Base-by-base conservation (phyloP, 768 basidiomycete species). In the Termitomyces sp. region DNA sequence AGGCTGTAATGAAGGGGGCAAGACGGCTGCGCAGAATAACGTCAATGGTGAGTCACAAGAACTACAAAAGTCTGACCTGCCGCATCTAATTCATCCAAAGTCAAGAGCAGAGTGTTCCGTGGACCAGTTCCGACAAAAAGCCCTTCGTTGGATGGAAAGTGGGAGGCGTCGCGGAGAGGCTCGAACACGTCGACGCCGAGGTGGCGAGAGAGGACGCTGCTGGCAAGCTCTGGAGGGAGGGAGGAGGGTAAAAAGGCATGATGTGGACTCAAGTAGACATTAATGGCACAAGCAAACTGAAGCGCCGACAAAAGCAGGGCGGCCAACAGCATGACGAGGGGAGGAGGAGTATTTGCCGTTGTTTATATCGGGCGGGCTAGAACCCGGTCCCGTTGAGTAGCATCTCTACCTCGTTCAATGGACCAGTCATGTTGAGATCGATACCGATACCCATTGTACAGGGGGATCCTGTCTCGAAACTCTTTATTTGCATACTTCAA, bases 141-240 rank as follows among this genome's bases (percentile, higher is more conserved):
- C 43, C 77, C 72, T 47, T 80, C 76, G 37, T 61, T 65, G 56
- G 70, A 59, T 45, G 61, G 63, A 58, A 63, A 53, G 28, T 67
- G 59, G 34, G 72, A 72, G 51, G 71, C 66, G 57, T 74, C 73
- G 52, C 61, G 70, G 28, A 83, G 67, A 25, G 74, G 70, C 64
- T 88, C 85, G 61, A 85, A 84, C 19, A 70, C 70, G 62, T 90
- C 89, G 5, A 90, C 77, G n/a, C 85, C 83, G 11, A 91, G 78
- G 67, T 91, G 88, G 52, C 79, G 81, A 19, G 87, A 80, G 32
- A 91, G 73, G 6, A 76, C 81, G 35, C 81, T 76, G 62, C 78
- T 83, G 42, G 85, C 85, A 49, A 82, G 79, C 41, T 78, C 74
- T 27, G 77, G 73, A 19, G 80, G 77, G 25, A 84, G 69, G 19